These are phyloP conservation scores for Calvatia gigantea DNA, from an alignment of 768 basidiomycete species.

Conservation along the genomic window DNA sequence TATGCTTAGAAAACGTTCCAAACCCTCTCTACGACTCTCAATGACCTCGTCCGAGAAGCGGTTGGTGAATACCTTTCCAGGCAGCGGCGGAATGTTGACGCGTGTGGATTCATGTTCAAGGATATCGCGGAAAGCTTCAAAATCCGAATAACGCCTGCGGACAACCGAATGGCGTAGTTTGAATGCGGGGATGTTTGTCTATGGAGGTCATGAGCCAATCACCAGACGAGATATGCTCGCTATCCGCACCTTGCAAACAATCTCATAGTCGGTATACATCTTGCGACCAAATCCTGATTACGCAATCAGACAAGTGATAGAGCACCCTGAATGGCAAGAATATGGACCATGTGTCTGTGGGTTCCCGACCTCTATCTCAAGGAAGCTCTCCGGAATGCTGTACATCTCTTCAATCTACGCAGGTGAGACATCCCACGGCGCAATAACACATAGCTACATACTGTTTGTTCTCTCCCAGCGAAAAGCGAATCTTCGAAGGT, in stretches of 20 bases:
- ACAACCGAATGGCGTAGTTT: slow-evolving; percentile 92
- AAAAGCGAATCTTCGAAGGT: slow-evolving; percentile 53
- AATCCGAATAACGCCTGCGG: slow-evolving; percentile 86
- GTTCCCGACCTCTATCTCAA: slow-evolving; percentile 96
- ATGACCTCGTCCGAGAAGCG: slow-evolving; percentile 98
- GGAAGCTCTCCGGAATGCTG: slow-evolving; percentile 91
- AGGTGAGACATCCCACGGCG: background rate
- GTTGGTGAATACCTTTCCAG: slow-evolving; percentile 98
- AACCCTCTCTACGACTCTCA: slow-evolving; percentile 84
- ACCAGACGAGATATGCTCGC: slow-evolving; percentile 1
- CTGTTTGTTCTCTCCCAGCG: slow-evolving; percentile 54
- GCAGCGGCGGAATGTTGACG: slow-evolving; percentile 96
- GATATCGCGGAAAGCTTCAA: slow-evolving; percentile 96
- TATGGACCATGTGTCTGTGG: slow-evolving; percentile 91
- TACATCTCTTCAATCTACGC: slow-evolving; percentile 96
- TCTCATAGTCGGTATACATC: slow-evolving; percentile 99
- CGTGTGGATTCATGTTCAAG: slow-evolving; percentile 95
- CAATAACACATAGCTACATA: slow-evolving; percentile 25
- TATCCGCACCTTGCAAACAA: slow-evolving; percentile 91
- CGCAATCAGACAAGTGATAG: background rate
- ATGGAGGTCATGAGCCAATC: background rate
- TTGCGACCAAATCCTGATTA: slow-evolving; percentile 86
- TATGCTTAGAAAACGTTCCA: slow-evolving; percentile 92
- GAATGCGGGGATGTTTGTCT: slow-evolving; percentile 99
- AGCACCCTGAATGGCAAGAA: background rate